These are phyloP conservation scores for Helicocarpus griseus DNA, from an alignment of 2,329 filamentous ascomycete genomes.

Conservation along the genomic window DNA sequence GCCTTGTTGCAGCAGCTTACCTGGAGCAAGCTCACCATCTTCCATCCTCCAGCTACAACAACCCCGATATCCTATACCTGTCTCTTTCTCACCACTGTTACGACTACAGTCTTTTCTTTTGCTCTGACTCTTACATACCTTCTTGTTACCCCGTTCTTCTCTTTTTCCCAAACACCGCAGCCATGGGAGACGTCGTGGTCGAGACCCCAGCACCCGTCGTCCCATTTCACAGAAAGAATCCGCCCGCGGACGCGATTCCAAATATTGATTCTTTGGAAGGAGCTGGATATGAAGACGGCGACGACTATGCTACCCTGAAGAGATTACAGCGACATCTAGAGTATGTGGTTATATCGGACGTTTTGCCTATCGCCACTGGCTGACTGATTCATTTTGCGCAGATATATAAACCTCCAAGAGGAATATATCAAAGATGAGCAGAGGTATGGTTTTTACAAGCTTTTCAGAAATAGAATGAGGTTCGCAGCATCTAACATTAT, in stretches of 20 bases:
- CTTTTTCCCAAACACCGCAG: slow-evolving; percentile 12
- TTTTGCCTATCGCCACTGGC: slow-evolving; percentile 16
- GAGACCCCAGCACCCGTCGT: slow-evolving; percentile 68
- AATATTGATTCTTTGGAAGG: slow-evolving; percentile 87
- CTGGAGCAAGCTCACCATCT: not conserved
- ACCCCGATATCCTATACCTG: not conserved
- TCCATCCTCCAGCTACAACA: not conserved
- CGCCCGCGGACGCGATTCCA: slow-evolving; percentile 67
- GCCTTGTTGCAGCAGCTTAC: not conserved
- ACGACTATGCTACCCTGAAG: slow-evolving; percentile 93
- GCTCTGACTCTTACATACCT: not conserved
- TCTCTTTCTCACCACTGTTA: not conserved
- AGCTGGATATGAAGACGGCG: slow-evolving; percentile 65
- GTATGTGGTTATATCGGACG: slow-evolving; percentile 42
- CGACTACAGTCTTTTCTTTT: too few relatives aligned
- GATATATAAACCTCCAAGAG: slow-evolving; percentile 94
- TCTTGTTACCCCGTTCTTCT: not conserved
- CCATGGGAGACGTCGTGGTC: slow-evolving; percentile 79
- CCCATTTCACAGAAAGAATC: slow-evolving; percentile 70
- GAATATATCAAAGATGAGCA: slow-evolving; percentile 99
- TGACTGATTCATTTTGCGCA: slow-evolving; percentile 25
- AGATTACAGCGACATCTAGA: slow-evolving; percentile 94
- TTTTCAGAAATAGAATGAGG: slow-evolving; percentile 3
- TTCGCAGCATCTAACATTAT: slow-evolving; percentile 9
- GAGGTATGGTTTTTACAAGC: slow-evolving; percentile 42